phyloP scores from a whole-genome alignment of 176 grass and related monocot genomes.

The Musa schizocarpa region DNA sequence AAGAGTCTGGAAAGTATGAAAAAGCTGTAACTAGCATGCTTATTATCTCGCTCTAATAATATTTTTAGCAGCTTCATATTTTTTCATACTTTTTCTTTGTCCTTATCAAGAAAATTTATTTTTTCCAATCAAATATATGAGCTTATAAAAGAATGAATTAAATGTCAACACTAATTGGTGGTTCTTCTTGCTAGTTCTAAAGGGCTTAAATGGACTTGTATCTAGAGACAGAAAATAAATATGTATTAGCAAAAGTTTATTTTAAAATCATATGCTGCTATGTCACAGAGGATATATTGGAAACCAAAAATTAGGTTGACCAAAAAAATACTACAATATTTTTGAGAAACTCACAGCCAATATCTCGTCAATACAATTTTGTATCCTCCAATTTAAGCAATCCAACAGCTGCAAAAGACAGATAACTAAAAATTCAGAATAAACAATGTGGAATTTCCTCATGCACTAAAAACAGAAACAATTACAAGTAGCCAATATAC shows the following conservation, averaged over 20 bases:
- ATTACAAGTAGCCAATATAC: constrained; percentile 3
- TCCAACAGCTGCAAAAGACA: constrained; percentile 56
- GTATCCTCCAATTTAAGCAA: constrained; percentile 80
- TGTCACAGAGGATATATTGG: background rate
- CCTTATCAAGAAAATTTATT: background rate
- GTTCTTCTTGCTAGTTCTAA: background rate
- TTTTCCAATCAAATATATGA: background rate
- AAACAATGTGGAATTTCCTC: background rate
- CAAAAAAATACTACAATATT: constrained; percentile 1
- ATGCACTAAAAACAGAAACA: background rate
- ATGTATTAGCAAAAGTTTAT: background rate
- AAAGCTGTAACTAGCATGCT: background rate
- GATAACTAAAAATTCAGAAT: background rate
- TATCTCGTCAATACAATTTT: constrained; percentile 65
- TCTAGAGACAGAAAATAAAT: background rate
- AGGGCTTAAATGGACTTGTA: too few species aligned
- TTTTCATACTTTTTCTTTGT: background rate
- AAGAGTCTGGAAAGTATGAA: background rate
- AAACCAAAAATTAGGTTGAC: background rate
- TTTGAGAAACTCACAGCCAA: constrained; percentile 45
- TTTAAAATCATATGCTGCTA: background rate
- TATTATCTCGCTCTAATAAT: background rate
- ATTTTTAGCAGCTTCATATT: background rate
- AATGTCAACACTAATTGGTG: background rate
- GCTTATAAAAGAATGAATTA: background rate